Percentiles rank a stretch among this genome's conserved stretches.
phyloP scores from a whole-genome alignment of 306 rosid species.

The Trifolium dubium region DNA sequence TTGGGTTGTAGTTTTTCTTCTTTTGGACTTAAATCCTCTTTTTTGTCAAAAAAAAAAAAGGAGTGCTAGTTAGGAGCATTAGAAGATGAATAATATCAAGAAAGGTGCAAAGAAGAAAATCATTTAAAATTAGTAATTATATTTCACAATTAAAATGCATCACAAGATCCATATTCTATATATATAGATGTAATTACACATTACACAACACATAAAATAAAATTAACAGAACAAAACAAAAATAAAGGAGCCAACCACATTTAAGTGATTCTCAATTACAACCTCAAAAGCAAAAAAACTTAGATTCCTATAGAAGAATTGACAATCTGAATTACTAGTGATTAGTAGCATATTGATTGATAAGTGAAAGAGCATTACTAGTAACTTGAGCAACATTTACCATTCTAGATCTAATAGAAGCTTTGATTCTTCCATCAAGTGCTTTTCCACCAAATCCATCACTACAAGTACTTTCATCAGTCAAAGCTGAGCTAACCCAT shows the following conservation, averaged over 20 bases:
- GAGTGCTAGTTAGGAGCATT: too few relatives aligned
- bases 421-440: slow-evolving; percentile 39
- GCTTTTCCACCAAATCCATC: slow-evolving; percentile 53
- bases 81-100: too few relatives aligned
- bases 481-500: slow-evolving; percentile 53
- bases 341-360: slow-evolving; percentile 49
- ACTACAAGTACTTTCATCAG: slow-evolving; percentile 48
- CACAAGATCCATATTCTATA: slow-evolving; percentile 6
- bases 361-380: slow-evolving; percentile 52
- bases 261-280: neutral
- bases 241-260: neutral
- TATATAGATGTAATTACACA: slow-evolving; percentile 7
- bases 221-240: neutral
- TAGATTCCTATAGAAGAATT: too few relatives aligned
- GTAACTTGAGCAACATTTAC: slow-evolving; percentile 56
- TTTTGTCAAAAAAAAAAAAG: too few relatives aligned
- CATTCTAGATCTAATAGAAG: slow-evolving; percentile 41
- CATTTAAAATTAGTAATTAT: neutral
- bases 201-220: neutral
- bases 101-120: neutral
- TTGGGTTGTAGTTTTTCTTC: too few relatives aligned
- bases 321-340: too few relatives aligned
- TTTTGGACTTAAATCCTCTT: too few relatives aligned
- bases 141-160: slow-evolving; percentile 32
- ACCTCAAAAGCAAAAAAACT: neutral